phyloP scores from a whole-genome alignment of 2,329 filamentous ascomycete species.

The Trichoderma sp. region DNA sequence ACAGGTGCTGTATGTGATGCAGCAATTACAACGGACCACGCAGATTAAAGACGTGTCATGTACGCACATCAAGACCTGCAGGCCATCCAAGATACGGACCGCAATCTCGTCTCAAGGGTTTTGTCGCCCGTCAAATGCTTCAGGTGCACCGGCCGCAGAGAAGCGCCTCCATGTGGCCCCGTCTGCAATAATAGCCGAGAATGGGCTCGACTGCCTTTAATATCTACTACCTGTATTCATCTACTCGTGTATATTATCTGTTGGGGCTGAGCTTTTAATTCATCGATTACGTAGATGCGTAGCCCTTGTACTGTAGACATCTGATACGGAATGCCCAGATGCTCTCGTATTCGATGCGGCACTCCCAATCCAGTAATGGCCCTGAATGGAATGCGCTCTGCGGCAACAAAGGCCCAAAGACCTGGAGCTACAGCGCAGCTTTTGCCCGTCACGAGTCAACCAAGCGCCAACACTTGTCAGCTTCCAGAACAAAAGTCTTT shows the following conservation, averaged over 20 bases:
- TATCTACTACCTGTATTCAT: not conserved
- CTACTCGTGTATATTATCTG: not conserved
- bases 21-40: not conserved
- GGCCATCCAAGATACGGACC: not conserved
- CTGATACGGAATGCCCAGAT: not conserved
- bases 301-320: not conserved
- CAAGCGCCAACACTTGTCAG: not conserved
- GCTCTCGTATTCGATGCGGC: not conserved
- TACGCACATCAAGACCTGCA: not conserved
- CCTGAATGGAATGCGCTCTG: not conserved
- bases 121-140: constrained; percentile 7
- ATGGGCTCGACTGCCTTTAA: not conserved
- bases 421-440: not conserved
- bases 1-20: not conserved
- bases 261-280: not conserved
- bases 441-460: constrained; percentile 5
- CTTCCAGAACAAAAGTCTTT: not conserved
- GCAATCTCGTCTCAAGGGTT: constrained; percentile 11
- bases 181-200: not conserved
- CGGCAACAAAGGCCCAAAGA: not conserved
- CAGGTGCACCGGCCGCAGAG: constrained; percentile 6
- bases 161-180: not conserved
- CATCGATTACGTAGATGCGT: not conserved
- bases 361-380: not conserved
- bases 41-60: not conserved